Percentiles rank a stretch among this genome's conserved stretches.
Conservation (phyloP, 495 filamentous ascomycete genomes). For the Hypomontagnella submonticulosa region DNA sequence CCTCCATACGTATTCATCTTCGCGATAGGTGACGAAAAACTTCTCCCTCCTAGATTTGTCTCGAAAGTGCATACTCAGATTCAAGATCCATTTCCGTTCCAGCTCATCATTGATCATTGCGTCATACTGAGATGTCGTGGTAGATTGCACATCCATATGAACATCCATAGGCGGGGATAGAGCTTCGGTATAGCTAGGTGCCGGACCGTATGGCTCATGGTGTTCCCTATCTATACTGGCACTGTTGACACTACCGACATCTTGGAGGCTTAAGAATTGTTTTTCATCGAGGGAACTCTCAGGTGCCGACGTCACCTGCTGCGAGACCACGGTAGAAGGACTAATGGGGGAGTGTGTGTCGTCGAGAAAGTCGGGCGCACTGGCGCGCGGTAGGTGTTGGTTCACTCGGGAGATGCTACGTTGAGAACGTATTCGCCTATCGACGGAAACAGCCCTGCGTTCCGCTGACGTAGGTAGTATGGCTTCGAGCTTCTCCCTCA, state of each 20-base stretch:
- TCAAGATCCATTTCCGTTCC: constrained; percentile 92
- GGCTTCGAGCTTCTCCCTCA: constrained; percentile 75
- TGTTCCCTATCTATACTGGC: constrained; percentile 37
- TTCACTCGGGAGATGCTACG: constrained; percentile 48
- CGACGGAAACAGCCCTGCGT: constrained; percentile 78
- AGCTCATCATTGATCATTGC: constrained; percentile 80
- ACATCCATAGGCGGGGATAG: constrained; percentile 29
- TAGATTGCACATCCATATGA: constrained; percentile 53
- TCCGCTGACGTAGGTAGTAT: constrained; percentile 68
- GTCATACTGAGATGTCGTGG: constrained; percentile 63
- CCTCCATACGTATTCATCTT: constrained; percentile 78
- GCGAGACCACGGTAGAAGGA: constrained; percentile 29
- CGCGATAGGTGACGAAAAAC: constrained; percentile 96
- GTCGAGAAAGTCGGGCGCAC: constrained; percentile 56
- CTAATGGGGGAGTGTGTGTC: constrained; percentile 24
- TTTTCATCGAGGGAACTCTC: constrained; percentile 49
- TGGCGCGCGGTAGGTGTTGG: constrained; percentile 51
- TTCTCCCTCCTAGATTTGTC: constrained; percentile 95
- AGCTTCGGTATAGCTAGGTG: constrained; percentile 37
- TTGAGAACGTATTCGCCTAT: constrained; percentile 64
- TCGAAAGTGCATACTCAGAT: constrained; percentile 98
- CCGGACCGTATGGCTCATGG: constrained; percentile 19
- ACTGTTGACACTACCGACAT: constrained; percentile 17
- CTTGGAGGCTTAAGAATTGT: constrained; percentile 43
- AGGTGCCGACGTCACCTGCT: constrained; percentile 39